phyloP scores from a whole-genome alignment of 2,329 filamentous ascomycete genomes.

The Fusarium sp. region DNA sequence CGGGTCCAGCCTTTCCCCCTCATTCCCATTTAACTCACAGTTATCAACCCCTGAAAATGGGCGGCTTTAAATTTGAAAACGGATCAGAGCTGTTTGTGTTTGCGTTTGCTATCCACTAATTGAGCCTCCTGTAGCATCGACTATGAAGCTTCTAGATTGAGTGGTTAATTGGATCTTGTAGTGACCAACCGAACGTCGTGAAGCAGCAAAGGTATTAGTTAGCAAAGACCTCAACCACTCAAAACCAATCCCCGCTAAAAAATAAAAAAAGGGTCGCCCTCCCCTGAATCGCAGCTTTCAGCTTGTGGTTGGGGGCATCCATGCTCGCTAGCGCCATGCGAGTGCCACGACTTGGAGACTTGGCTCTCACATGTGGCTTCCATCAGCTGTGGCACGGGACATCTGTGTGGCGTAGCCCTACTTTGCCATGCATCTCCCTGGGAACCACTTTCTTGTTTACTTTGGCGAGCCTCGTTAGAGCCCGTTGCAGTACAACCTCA shows the following conservation, averaged over 20 bases:
- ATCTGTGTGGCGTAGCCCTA: slow-evolving; percentile 24
- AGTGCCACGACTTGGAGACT: slow-evolving; percentile 38
- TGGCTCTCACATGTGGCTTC: slow-evolving; percentile 35
- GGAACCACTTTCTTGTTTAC: slow-evolving; percentile 49
- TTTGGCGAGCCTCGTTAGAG: slow-evolving; percentile 35
- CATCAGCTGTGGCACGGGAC: background rate
- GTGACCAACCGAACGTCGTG: slow-evolving; percentile 3
- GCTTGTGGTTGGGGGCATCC: slow-evolving; percentile 31
- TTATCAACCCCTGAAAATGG: slow-evolving; percentile 24
- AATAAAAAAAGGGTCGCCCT: slow-evolving; percentile 37
- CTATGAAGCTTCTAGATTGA: background rate
- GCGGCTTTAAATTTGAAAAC: slow-evolving; percentile 1
- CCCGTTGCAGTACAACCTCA: slow-evolving; percentile 31
- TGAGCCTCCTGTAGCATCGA: background rate
- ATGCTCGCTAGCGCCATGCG: slow-evolving; percentile 44
- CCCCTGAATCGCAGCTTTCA: slow-evolving; percentile 36
- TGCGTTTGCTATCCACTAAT: background rate
- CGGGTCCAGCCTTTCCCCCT: slow-evolving; percentile 23
- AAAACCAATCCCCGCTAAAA: slow-evolving; percentile 23
- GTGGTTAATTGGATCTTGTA: slow-evolving; percentile 17
- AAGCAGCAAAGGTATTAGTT: slow-evolving; percentile 21
- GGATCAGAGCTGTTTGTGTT: slow-evolving; percentile 4
- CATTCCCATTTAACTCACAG: slow-evolving; percentile 9
- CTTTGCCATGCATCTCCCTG: slow-evolving; percentile 41
- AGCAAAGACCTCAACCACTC: slow-evolving; percentile 23